phyloP scores from a whole-genome alignment of 1,139 yeast species.

The Nakaseomyces delphensis region DNA sequence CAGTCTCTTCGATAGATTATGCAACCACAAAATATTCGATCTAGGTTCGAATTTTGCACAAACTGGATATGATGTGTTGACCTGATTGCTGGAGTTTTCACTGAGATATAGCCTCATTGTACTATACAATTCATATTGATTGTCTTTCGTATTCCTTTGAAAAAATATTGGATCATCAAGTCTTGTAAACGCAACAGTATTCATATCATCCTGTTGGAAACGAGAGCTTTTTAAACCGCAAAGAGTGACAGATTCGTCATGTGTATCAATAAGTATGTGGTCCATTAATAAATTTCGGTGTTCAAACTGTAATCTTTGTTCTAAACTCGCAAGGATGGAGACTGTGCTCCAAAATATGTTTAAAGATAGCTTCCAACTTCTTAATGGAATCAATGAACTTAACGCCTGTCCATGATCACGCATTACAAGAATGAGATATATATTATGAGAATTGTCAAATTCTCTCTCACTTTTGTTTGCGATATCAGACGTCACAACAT shows the following conservation, averaged over 20 bases:
- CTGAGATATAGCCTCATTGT: conserved; percentile 34
- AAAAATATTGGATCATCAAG: conserved; percentile 46
- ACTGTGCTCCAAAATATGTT: conserved; percentile 47
- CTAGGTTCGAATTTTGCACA: conserved; percentile 35
- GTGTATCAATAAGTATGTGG: conserved; percentile 39
- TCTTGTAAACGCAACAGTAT: conserved; percentile 27
- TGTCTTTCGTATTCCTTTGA: conserved; percentile 40
- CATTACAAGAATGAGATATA: conserved; percentile 23
- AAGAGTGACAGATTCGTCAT: conserved; percentile 38
- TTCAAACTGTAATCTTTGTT: conserved; percentile 45
- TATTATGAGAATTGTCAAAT: conserved; percentile 4
- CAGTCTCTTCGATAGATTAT: conserved; percentile 27
- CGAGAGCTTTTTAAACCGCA: conserved; percentile 39
- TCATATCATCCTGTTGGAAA: conserved; percentile 4
- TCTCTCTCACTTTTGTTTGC: conserved; percentile 8
- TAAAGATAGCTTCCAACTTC: conserved; percentile 45
- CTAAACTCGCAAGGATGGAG: conserved; percentile 42
- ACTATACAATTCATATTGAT: conserved; percentile 46
- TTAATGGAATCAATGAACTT: conserved; percentile 24
- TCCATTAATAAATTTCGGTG: conserved; percentile 62
- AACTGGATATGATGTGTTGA: background rate
- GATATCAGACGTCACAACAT: conserved; percentile 15
- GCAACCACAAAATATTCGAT: conserved; percentile 40
- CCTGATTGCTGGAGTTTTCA: conserved; percentile 11
- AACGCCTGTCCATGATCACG: conserved; percentile 29